These are phyloP conservation scores for Evernia prunastri DNA, from an alignment of 495 filamentous ascomycete genomes.

Conservation along the genomic window DNA sequence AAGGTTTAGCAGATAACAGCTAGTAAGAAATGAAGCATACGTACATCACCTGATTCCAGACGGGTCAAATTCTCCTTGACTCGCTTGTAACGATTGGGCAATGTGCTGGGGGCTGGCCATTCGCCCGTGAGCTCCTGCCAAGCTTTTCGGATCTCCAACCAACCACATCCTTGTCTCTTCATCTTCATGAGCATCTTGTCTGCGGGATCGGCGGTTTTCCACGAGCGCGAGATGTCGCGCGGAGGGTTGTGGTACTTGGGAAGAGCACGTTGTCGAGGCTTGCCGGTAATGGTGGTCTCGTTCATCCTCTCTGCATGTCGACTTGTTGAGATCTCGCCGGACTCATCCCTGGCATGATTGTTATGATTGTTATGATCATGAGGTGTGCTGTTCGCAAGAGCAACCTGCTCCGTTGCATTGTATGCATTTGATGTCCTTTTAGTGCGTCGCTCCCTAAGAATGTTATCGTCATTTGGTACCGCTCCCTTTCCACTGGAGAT, in stretches of 20 bases:
- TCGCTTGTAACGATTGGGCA: slow-evolving; percentile 10
- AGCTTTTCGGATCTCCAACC: slow-evolving; percentile 8
- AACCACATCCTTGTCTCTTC: neutral
- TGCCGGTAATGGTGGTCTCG: neutral
- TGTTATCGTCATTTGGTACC: neutral
- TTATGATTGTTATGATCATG: neutral
- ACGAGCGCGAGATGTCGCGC: slow-evolving; percentile 3
- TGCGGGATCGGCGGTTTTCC: neutral
- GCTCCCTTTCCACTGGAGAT: neutral
- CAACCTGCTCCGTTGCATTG: neutral
- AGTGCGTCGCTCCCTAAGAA: neutral
- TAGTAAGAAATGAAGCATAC: neutral
- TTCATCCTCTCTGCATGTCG: neutral
- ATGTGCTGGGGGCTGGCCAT: neutral
- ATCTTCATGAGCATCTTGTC: slow-evolving; percentile 10
- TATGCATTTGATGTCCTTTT: neutral
- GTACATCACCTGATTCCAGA: slow-evolving; percentile 8
- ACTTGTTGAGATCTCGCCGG: neutral
- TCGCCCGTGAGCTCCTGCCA: slow-evolving; percentile 5
- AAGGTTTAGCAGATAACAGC: no score
- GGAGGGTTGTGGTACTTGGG: neutral
- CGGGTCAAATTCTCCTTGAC: slow-evolving; percentile 4
- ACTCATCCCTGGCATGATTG: neutral
- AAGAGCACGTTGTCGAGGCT: neutral
- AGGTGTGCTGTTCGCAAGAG: neutral